Base-by-base conservation (phyloP, 768 basidiomycete species). In the Phanerodontia chrysosporium region DNA sequence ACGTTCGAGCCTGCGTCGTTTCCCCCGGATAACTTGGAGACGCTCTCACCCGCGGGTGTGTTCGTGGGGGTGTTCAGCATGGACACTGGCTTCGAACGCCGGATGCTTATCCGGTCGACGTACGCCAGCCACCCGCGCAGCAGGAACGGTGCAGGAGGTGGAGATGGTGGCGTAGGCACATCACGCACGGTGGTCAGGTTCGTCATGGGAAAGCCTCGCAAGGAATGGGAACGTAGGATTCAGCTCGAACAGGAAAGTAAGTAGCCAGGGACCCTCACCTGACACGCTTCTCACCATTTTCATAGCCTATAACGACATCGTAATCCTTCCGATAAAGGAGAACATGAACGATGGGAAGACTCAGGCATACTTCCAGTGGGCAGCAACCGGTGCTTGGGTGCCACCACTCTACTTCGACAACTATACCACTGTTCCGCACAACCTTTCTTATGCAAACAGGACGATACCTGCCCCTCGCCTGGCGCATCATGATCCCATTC, bases 321-420 rank as follows among this genome's bases (percentile, higher is more conserved):
- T 94, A 62, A 79, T 95, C 49, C 79, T 97, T 45, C 90, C 92
- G 27, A 85, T 87, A 45, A 68, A 82, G 10, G 96, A 98, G 75
- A 97, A 98, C 72, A 98, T 98, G 96, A 98, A 98, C 73, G 76
- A 82, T 49, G 96, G 96, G 58, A 98, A 98, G 73, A 90, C 91
- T 4, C 80, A 96, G 68, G 83, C 88, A 1, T 98, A 87, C 75
- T 98, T 95, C 77, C 83, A 84, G 14, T 98, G 96, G 96, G 92
- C 95, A 4, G 83, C 91, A 36, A 82, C 86, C 67, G 86, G 91
- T 65, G 94, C 94, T 10, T 94, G 91, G 83, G 93, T 98, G 0
- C 94, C 94, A 44, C 87, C 90, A 21, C 77, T 89, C 39, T 87
- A 87, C 68, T 71, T 73, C 64, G 75, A 80, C 62, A 74, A 77